Conservation (phyloP, 176 grass and related monocot genomes). For the Avena insularis region DNA sequence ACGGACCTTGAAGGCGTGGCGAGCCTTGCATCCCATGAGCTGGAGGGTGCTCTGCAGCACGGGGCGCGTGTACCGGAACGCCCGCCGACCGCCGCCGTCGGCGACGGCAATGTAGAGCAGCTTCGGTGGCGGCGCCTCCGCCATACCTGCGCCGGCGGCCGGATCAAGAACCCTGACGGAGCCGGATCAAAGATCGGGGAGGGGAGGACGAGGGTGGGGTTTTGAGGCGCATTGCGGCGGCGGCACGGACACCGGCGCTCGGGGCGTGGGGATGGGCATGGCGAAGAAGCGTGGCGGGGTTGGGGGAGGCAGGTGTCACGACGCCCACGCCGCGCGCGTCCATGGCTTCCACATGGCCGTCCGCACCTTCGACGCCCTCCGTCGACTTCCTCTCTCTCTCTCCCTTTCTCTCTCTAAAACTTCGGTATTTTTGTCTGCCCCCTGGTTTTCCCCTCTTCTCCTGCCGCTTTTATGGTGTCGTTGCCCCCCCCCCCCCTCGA, state of each 20-base stretch:
- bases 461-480: too few species aligned
- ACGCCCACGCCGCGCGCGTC: slow-evolving; percentile 57
- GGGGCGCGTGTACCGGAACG: slow-evolving; percentile 85
- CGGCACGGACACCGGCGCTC: slow-evolving; percentile 32
- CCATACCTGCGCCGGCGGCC: slow-evolving; percentile 12
- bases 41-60: slow-evolving; percentile 96
- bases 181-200: slow-evolving; percentile 29
- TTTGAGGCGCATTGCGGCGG: slow-evolving; percentile 52
- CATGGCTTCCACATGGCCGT: slow-evolving; percentile 61
- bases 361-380: neutral
- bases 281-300: slow-evolving; percentile 28
- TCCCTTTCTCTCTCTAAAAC: neutral
- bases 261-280: slow-evolving; percentile 44
- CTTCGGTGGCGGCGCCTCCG: slow-evolving; percentile 50
- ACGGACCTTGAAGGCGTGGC: slow-evolving; percentile 96
- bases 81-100: slow-evolving; percentile 52
- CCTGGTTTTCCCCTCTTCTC: neutral
- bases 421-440: too few species aligned
- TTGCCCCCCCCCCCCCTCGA: too few species aligned
- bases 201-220: slow-evolving; percentile 2
- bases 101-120: slow-evolving; percentile 87
- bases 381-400: slow-evolving; percentile 19
- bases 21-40: slow-evolving; percentile 98
- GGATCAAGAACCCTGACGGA: slow-evolving; percentile 24
- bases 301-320: slow-evolving; percentile 49